Evolutionary conservation across 2,329 filamentous ascomycete genomes (phyloP), one percentile per base, ranked within the genome.

Genomic region (Metarhizium humberi): DNA sequence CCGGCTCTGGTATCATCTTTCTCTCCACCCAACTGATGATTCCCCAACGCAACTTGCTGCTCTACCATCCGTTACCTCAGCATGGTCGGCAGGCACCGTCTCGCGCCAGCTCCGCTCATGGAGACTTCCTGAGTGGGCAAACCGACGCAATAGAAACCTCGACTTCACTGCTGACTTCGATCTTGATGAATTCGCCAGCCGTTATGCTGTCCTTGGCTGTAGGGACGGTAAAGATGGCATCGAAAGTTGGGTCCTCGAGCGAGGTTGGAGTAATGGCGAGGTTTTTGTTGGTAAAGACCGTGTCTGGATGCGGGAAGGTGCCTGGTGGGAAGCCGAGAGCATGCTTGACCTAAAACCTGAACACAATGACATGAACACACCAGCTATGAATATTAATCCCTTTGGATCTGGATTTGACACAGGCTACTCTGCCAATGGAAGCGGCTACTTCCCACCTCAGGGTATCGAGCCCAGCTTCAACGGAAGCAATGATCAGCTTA

Each of bases 81-180:
- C 88, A 1, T 99, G 94, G 94, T 96, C 92, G 51, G 94, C 94
- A 1, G 91, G 90, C 29, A 86, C 88, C 2, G 88, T 99, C 0
- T 99, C 94, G 2, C 86, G 91, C 56, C 94, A 99, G 70, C 81
- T 99, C 18, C 88, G 94, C 18, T 83, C 91, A 3, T 99, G 94
- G 92, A 84, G 94, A 64, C 77, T 99, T 16, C 88, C 94, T 0
- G 94, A 99, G 69, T 99, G 94, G 94, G 90, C 92, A 1, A 99
- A 97, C 67, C 85, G 92, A 55, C 84, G 94, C 51, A 95, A 92
- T 69, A 90, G 90, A 68, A 85, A 87, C 63, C 82, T 97, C 2
- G 94, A 99, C 67, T 99, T 95, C 70, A 99, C 94, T 0, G 90
- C 92, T 1, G 94, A 99, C 66, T 99, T 97, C 62, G 94, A 99